Conservation (phyloP, 2,329 filamentous ascomycete genomes). For the Macroventuria anomochaeta region DNA sequence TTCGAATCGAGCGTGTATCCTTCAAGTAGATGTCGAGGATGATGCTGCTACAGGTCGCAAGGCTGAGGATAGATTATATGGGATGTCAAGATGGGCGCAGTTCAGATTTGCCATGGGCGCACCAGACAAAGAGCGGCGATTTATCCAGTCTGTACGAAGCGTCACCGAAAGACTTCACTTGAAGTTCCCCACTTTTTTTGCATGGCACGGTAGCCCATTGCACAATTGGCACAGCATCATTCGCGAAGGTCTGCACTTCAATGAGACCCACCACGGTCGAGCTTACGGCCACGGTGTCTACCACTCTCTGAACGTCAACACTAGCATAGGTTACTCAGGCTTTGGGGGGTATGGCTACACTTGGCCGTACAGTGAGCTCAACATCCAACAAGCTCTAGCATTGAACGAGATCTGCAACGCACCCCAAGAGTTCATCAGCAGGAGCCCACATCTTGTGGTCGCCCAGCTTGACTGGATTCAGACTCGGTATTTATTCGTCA, state of each 20-base stretch:
- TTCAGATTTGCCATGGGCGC: conserved; percentile 89
- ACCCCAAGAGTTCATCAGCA: conserved; percentile 65
- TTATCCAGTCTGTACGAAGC: conserved; percentile 66
- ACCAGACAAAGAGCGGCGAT: conserved; percentile 84
- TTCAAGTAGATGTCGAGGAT: conserved; percentile 67
- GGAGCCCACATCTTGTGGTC: conserved; percentile 72
- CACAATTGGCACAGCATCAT: conserved; percentile 91
- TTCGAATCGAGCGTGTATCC: conserved; percentile 85
- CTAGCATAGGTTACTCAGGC: conserved; percentile 61
- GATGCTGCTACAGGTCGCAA: conserved; percentile 33
- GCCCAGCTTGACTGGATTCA: conserved; percentile 84
- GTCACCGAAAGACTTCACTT: conserved; percentile 51
- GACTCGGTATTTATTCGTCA: conserved; percentile 80
- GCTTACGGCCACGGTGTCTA: conserved; percentile 83
- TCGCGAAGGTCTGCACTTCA: conserved; percentile 79
- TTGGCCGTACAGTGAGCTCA: conserved; percentile 74
- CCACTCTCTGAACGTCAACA: conserved; percentile 67
- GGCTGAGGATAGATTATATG: conserved; percentile 62
- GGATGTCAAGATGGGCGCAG: conserved; percentile 73
- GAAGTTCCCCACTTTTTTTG: conserved; percentile 74
- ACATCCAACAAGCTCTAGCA: conserved; percentile 67
- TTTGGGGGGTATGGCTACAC: conserved; percentile 9
- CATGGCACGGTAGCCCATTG: conserved; percentile 82
- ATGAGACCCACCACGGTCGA: conserved; percentile 67
- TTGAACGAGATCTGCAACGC: conserved; percentile 87